Evolutionary conservation across 2,329 filamentous ascomycete species (phyloP), one percentile per base, ranked within the genome.

Genomic region (Xylaria sp.): DNA sequence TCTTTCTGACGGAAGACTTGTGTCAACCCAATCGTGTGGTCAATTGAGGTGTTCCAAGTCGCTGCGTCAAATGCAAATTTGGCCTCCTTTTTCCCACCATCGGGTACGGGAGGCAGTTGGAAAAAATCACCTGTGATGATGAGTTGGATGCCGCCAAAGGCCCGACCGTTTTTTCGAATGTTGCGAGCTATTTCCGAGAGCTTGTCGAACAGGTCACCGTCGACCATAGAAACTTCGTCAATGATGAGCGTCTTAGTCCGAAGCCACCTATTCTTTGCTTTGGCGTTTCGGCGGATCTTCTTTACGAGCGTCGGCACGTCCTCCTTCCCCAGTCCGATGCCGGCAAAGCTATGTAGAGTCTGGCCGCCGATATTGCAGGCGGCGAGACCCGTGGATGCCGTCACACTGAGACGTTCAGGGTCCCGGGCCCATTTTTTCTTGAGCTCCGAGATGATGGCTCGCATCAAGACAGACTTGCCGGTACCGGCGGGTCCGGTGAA

Each of bases 221-320:
- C 95, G 4, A 99, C 93, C 96, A 99, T 99, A 11, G 95, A 98
- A 3, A 99, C 89, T 74, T 99, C 95, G 76, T 99, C 95, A 70
- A 99, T 86, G 68, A 99, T 84, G 23, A 99, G 84, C 11, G 92
- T 87, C 72, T 93, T 96, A 0, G 93, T 96, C 58, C 88, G 87
- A 67, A 96, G 79, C 96, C 96, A 99, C 40, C 94, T 86, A 66
- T 87, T 90, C 73, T 91, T 94, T 21, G 93, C 92, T 74, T 97
- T 98, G 17, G 85, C 83, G 68, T 98, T 97, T 60, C 88, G 86
- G 69, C 91, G 90, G 69, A 99, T 92, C 82, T 97, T 99, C 76
- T 91, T 95, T 52, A 97, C 86, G 23, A 99, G 82, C 31, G 90
- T 86, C 15, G 87, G 84, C 3, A 89, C 90, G 38, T 91, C 85